Percentiles rank a stretch among this genome's conserved stretches.
phyloP scores from a whole-genome alignment of 768 basidiomycete species.

The Tubosaeta sp. region DNA sequence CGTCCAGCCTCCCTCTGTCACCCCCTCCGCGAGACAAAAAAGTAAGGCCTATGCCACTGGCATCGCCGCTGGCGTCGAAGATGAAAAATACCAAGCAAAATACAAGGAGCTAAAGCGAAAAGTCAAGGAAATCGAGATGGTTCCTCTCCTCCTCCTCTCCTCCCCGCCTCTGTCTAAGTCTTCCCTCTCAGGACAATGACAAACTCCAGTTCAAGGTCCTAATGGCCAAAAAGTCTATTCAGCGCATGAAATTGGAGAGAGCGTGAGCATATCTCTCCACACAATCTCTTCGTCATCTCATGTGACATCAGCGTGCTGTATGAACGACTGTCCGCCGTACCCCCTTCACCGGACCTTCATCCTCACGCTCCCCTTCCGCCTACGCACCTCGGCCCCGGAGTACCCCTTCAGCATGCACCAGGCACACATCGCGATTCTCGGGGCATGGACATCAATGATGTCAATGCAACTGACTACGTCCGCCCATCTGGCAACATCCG shows the following conservation, averaged over 20 bases:
- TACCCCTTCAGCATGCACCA: slow-evolving; percentile 32
- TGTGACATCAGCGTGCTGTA: slow-evolving; percentile 58
- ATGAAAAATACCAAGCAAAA: slow-evolving; percentile 82
- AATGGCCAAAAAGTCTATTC: slow-evolving; percentile 75
- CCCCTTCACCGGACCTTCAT: slow-evolving; percentile 51
- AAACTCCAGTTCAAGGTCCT: slow-evolving; percentile 79
- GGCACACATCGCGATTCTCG: slow-evolving; percentile 33
- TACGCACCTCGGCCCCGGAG: slow-evolving; percentile 32
- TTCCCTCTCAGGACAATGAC: slow-evolving; percentile 69
- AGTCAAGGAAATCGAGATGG: slow-evolving; percentile 81
- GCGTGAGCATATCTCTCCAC: slow-evolving; percentile 54
- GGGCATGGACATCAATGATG: slow-evolving; percentile 46
- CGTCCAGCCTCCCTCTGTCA: slow-evolving; percentile 23
- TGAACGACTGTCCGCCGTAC: slow-evolving; percentile 64
- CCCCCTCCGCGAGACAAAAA: slow-evolving; percentile 43
- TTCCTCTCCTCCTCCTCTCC: slow-evolving; percentile 41
- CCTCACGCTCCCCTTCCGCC: slow-evolving; percentile 35
- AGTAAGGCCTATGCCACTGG: slow-evolving; percentile 48
- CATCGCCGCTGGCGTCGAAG: slow-evolving; percentile 76
- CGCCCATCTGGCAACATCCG: slow-evolving; percentile 47
- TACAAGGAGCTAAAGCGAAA: slow-evolving; percentile 87
- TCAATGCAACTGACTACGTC: slow-evolving; percentile 45
- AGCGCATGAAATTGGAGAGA: slow-evolving; percentile 83
- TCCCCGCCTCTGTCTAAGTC: slow-evolving; percentile 2
- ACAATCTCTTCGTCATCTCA: slow-evolving; percentile 24